Evolutionary conservation across 1,139 yeast genomes (phyloP).

Genomic region (Blastobotrys apis): DNA sequence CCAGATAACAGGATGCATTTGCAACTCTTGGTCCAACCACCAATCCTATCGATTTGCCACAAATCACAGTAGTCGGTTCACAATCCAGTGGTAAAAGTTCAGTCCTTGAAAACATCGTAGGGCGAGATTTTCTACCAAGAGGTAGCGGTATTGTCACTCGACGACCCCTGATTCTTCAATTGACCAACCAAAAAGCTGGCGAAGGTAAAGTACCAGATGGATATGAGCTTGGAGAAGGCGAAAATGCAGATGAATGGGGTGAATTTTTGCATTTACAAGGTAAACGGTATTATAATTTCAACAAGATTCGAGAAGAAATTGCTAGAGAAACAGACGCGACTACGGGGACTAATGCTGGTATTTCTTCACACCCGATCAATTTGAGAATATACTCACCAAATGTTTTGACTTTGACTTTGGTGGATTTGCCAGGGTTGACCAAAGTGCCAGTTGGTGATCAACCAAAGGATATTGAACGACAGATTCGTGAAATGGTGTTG

Average conservation of each 20-base stretch:
- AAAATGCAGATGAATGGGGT: slow-evolving; percentile 95
- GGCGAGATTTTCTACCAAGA: slow-evolving; percentile 93
- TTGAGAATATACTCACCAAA: slow-evolving; percentile 93
- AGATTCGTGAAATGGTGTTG: slow-evolving; percentile 90
- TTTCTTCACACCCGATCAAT: slow-evolving; percentile 88
- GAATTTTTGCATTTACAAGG: slow-evolving; percentile 92
- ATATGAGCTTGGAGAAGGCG: slow-evolving; percentile 62
- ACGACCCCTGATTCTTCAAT: slow-evolving; percentile 81
- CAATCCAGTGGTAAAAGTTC: slow-evolving; percentile 94
- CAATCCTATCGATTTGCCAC: slow-evolving; percentile 70
- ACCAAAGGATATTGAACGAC: slow-evolving; percentile 94
- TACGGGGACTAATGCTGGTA: slow-evolving; percentile 90
- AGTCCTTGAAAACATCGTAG: slow-evolving; percentile 89
- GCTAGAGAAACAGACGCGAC: slow-evolving; percentile 91
- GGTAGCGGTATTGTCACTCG: slow-evolving; percentile 96
- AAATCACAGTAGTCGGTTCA: slow-evolving; percentile 93
- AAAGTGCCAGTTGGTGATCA: slow-evolving; percentile 99
- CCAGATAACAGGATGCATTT: slow-evolving; percentile 57
- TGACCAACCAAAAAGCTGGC: slow-evolving; percentile 58
- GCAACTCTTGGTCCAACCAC: slow-evolving; percentile 75
- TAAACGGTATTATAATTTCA: slow-evolving; percentile 80
- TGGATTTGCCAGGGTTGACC: slow-evolving; percentile 97
- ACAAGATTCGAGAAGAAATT: slow-evolving; percentile 86
- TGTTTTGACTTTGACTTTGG: slow-evolving; percentile 93
- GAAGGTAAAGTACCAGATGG: slow-evolving; percentile 86